These are phyloP conservation scores for Posidonia australis DNA, from an alignment of 106 monocot genomes.

Conservation along the genomic window DNA sequence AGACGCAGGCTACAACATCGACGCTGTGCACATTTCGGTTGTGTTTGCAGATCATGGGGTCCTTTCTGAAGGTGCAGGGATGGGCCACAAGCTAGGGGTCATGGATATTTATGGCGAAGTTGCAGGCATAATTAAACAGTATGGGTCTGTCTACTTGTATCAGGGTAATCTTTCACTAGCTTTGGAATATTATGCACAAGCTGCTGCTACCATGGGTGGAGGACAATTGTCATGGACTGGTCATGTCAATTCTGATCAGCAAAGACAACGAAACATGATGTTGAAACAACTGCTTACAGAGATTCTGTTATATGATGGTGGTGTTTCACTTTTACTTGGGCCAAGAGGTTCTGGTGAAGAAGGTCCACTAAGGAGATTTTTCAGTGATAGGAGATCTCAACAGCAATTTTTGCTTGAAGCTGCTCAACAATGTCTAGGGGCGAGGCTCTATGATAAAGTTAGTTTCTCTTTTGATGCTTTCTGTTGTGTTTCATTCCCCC, in stretches of 20 bases:
- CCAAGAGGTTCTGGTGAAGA: conserved; percentile 80
- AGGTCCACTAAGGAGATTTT: conserved; percentile 68
- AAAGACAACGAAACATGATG: conserved; percentile 81
- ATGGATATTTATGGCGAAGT: conserved; percentile 94
- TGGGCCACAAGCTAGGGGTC: conserved; percentile 37
- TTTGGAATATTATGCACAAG: conserved; percentile 93
- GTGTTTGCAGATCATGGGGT: conserved; percentile 70
- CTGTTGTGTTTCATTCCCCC: conserved; percentile 5
- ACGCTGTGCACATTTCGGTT: conserved; percentile 92
- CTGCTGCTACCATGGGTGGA: conserved; percentile 95
- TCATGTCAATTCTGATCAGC: conserved; percentile 54
- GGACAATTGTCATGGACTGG: conserved; percentile 80
- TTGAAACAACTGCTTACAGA: conserved; percentile 86
- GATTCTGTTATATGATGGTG: conserved; percentile 73
- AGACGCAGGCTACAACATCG: conserved; percentile 80
- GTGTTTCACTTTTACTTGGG: conserved; percentile 84
- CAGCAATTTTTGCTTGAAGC: conserved; percentile 93
- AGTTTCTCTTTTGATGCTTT: conserved; percentile 5
- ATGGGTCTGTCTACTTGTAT: conserved; percentile 67
- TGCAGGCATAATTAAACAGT: conserved; percentile 74
- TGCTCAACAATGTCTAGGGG: conserved; percentile 74
- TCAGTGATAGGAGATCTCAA: conserved; percentile 56
- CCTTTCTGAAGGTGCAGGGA: conserved; percentile 60
- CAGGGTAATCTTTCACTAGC: conserved; percentile 66
- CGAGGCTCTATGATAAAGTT: conserved; percentile 87